Conservation (phyloP, 2,329 filamentous ascomycete genomes). For the Scortechinia acanthostroma region DNA sequence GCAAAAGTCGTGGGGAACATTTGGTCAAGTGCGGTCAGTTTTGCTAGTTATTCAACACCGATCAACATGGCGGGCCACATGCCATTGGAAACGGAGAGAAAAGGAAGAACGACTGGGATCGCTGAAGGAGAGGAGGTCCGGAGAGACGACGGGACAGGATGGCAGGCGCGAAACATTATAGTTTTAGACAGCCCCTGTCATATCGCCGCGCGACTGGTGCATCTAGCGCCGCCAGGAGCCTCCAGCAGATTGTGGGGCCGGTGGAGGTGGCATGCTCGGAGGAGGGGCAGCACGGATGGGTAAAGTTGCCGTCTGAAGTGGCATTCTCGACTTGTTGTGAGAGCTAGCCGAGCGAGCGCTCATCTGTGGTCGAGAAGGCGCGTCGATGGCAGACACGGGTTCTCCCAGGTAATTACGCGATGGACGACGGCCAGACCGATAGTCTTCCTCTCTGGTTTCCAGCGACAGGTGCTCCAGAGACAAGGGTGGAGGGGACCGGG, state of each 20-base stretch:
- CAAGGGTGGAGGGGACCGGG: neutral
- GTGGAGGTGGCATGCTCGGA: neutral
- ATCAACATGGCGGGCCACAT: too few relatives aligned
- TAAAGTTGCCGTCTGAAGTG: neutral
- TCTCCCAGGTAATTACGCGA: neutral
- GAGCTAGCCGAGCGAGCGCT: neutral
- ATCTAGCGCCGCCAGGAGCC: neutral
- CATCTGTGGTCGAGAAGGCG: neutral
- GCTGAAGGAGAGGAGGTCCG: neutral
- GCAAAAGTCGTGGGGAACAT: neutral
- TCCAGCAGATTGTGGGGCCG: neutral
- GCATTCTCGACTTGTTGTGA: neutral
- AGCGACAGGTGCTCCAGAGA: neutral
- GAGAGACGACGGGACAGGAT: neutral
- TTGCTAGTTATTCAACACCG: too few relatives aligned
- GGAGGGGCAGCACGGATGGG: neutral
- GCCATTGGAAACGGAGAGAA: too few relatives aligned
- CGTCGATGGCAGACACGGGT: neutral
- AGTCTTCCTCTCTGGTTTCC: neutral
- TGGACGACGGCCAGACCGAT: neutral
- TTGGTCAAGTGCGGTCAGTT: neutral
- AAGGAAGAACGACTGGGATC: neutral
- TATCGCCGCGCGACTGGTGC: too few relatives aligned
- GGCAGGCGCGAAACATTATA: neutral
- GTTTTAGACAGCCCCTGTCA: neutral